Evolutionary conservation across 2,329 filamentous ascomycete species (phyloP).

Genomic region (Venturia aucupariae): DNA sequence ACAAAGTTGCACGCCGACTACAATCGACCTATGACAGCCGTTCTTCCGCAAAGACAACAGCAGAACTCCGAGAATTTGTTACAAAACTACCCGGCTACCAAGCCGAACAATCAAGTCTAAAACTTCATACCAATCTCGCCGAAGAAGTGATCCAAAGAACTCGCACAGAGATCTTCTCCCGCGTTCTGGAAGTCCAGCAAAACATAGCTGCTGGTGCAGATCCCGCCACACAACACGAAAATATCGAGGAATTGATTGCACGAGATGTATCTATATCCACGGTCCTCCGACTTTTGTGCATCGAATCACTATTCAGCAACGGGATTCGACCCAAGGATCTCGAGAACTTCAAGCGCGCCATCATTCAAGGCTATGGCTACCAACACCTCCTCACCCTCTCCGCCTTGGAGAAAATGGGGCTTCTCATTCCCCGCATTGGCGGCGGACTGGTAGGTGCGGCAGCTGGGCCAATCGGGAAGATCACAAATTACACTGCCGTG

Average conservation of each 20-base stretch:
- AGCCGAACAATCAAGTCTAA: slow-evolving; percentile 85
- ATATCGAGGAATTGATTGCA: slow-evolving; percentile 89
- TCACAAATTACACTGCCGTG: slow-evolving; percentile 82
- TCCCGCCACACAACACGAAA: slow-evolving; percentile 78
- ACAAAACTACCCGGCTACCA: slow-evolving; percentile 85
- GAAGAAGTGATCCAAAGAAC: slow-evolving; percentile 96
- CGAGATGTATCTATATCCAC: slow-evolving; percentile 73
- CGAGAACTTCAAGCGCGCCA: slow-evolving; percentile 77
- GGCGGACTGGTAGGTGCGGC: slow-evolving; percentile 46
- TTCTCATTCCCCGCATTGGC: slow-evolving; percentile 56
- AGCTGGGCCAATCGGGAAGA: slow-evolving; percentile 12
- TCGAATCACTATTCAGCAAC: slow-evolving; percentile 83
- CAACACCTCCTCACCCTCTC: slow-evolving; percentile 87
- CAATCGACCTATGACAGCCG: slow-evolving; percentile 82
- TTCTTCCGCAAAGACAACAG: slow-evolving; percentile 70
- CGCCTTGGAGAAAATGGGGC: slow-evolving; percentile 78
- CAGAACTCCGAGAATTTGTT: slow-evolving; percentile 92
- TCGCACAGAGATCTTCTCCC: slow-evolving; percentile 78
- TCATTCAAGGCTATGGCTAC: slow-evolving; percentile 88
- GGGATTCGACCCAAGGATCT: slow-evolving; percentile 83
- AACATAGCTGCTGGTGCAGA: slow-evolving; percentile 88
- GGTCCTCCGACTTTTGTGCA: slow-evolving; percentile 74
- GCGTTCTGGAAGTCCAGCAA: slow-evolving; percentile 86
- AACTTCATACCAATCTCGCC: slow-evolving; percentile 81
- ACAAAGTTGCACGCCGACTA: slow-evolving; percentile 80